phyloP scores from a whole-genome alignment of 306 rosid species.

The Urtica urens region DNA sequence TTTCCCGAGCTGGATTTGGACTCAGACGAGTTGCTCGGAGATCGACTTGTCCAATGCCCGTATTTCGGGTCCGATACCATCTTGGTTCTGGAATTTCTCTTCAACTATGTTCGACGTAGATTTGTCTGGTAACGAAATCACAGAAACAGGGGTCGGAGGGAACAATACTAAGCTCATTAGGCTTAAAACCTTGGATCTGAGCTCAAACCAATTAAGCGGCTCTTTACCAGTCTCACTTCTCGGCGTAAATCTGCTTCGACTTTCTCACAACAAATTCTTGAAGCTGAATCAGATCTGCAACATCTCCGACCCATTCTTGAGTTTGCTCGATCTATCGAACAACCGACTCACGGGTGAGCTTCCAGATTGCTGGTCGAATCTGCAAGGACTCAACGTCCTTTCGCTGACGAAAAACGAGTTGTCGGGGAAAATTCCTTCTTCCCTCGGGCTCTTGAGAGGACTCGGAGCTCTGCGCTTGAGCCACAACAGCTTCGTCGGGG shows the following conservation, averaged over 20 bases:
- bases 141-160: background rate
- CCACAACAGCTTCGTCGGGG: conserved; percentile 9
- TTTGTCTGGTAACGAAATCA: conserved; percentile 7
- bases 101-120: rapidly evolving
- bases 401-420: conserved; percentile 2
- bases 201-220: conserved; percentile 1
- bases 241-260: background rate
- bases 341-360: conserved; percentile 3
- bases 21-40: background rate
- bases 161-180: background rate
- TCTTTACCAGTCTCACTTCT: background rate
- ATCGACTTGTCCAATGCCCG: background rate
- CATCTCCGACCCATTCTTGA: background rate
- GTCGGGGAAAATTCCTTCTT: background rate
- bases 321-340: background rate
- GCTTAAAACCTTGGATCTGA: conserved; percentile 2
- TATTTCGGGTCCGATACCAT: background rate
- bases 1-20: conserved; percentile 20
- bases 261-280: conserved; percentile 7
- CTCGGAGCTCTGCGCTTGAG: background rate
- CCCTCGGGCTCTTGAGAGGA: background rate
- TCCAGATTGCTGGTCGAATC: conserved; percentile 2
- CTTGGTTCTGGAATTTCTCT: background rate
- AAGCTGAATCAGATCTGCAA: background rate
- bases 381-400: background rate